Percentiles rank a stretch among this genome's conserved stretches.
phyloP scores from a whole-genome alignment of 371 early-diverging fungal genomes.

The Dichotomocladium elegans region DNA sequence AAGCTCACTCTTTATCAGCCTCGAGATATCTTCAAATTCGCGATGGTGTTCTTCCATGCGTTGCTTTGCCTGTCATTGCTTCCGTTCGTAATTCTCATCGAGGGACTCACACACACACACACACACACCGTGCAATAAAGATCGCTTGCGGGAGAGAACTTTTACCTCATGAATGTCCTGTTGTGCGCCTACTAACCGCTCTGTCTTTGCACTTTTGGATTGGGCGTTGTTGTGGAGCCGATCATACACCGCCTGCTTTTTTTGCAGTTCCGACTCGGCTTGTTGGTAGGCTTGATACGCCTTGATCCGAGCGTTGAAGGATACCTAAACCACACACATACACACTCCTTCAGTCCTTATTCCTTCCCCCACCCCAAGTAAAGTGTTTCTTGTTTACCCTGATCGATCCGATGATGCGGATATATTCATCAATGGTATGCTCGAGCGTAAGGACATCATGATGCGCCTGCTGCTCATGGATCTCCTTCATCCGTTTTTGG shows the following conservation, averaged over 20 bases:
- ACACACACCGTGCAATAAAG: too few species aligned
- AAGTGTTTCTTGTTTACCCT: constrained; percentile 36
- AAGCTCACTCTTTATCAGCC: constrained; percentile 69
- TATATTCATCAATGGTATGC: constrained; percentile 84
- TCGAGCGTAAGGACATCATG: constrained; percentile 72
- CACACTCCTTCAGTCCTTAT: not conserved
- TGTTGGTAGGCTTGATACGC: constrained; percentile 70
- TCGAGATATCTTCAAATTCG: constrained; percentile 74
- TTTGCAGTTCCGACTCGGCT: constrained; percentile 61
- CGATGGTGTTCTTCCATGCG: constrained; percentile 49
- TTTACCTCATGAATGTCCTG: constrained; percentile 72
- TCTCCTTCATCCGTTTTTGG: constrained; percentile 72
- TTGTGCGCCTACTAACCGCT: constrained; percentile 55
- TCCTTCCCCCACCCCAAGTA: not conserved
- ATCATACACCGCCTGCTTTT: constrained; percentile 57
- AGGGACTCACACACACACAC: too few species aligned
- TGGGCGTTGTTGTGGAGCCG: constrained; percentile 50
- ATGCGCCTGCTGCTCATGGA: constrained; percentile 75
- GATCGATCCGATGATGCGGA: constrained; percentile 83
- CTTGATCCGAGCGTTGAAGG: constrained; percentile 74
- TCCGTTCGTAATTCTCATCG: not conserved
- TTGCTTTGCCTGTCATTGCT: constrained; percentile 41
- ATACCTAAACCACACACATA: constrained; percentile 33
- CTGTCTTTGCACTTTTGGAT: constrained; percentile 54
- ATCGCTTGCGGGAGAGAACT: too few species aligned